These are phyloP conservation scores for Kwoniella europaea DNA, from an alignment of 768 basidiomycete species.

Conservation along the genomic window DNA sequence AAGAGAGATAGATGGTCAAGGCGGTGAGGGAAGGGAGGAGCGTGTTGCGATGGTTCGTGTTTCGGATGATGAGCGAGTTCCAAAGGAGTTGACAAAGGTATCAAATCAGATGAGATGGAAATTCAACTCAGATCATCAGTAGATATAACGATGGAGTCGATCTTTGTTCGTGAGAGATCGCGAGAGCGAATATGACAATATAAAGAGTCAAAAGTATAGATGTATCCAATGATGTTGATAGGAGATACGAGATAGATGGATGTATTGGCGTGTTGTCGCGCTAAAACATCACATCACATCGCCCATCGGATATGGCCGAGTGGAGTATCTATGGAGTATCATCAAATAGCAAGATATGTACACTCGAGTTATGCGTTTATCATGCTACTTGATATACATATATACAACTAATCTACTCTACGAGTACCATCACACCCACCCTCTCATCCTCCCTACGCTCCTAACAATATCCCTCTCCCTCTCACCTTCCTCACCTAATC, in stretches of 20 bases:
- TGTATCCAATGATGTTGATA: neutral
- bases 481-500: slow-evolving; percentile 12
- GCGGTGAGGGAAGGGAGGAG: too few relatives aligned
- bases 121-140: too few relatives aligned
- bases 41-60: too few relatives aligned
- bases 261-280: slow-evolving; percentile 1
- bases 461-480: slow-evolving; percentile 20
- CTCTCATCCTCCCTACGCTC: slow-evolving; percentile 40
- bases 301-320: slow-evolving; percentile 14
- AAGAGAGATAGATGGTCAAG: too few relatives aligned
- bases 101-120: too few relatives aligned
- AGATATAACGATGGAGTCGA: too few relatives aligned
- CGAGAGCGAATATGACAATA: too few relatives aligned
- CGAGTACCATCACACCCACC: slow-evolving; percentile 17
- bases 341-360: neutral
- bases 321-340: neutral
- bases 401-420: neutral
- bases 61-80: too few relatives aligned
- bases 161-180: too few relatives aligned
- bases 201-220: neutral
- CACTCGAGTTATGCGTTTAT: neutral
- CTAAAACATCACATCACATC: neutral
- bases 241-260: neutral
- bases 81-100: too few relatives aligned
- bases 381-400: too few relatives aligned